A percentile compares a stretch with the other conserved stretches of the same genome.
Evolutionary conservation across 352 stramenopile species (phyloP).

Genomic region (Blastocystis sp.): DNA sequence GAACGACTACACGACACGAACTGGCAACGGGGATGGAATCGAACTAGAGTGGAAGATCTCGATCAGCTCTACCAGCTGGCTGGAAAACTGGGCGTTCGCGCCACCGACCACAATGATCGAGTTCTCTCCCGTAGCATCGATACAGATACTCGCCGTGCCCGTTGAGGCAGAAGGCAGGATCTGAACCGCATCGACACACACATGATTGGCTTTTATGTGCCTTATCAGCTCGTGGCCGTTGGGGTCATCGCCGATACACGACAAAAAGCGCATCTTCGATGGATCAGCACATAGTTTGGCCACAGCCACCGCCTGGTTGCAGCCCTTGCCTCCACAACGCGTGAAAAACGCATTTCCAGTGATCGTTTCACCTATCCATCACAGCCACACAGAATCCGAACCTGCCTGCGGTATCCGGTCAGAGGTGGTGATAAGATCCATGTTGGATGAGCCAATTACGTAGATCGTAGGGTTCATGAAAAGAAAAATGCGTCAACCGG

Average conservation of each 20-base stretch:
- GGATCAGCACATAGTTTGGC: conserved; percentile 61
- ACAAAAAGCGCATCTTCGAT: conserved; percentile 64
- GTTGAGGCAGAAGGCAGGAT: conserved; percentile 57
- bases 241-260: conserved; percentile 63
- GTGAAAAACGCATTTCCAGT: conserved; percentile 64
- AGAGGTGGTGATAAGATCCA: conserved; percentile 12
- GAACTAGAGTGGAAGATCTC: conserved; percentile 54
- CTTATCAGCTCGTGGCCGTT: conserved; percentile 63
- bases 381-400: neutral
- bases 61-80: conserved; percentile 60
- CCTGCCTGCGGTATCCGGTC: neutral
- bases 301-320: conserved; percentile 66
- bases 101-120: conserved; percentile 66
- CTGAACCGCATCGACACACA: conserved; percentile 7
- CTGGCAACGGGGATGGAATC: conserved; percentile 53
- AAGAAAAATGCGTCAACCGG: conserved; percentile 23
- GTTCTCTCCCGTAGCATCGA: conserved; percentile 65
- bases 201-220: too few relatives aligned
- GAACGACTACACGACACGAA: conserved; percentile 61
- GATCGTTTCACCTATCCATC: conserved; percentile 63
- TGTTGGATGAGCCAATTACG: conserved; percentile 40
- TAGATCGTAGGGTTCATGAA: neutral
- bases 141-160: conserved; percentile 62
- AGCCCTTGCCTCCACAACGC: conserved; percentile 65
- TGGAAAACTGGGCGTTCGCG: conserved; percentile 63